Evolutionary conservation across 495 filamentous ascomycete genomes (phyloP), one percentile per base, ranked within the genome.

Genomic region (Cercophora newfieldiana): DNA sequence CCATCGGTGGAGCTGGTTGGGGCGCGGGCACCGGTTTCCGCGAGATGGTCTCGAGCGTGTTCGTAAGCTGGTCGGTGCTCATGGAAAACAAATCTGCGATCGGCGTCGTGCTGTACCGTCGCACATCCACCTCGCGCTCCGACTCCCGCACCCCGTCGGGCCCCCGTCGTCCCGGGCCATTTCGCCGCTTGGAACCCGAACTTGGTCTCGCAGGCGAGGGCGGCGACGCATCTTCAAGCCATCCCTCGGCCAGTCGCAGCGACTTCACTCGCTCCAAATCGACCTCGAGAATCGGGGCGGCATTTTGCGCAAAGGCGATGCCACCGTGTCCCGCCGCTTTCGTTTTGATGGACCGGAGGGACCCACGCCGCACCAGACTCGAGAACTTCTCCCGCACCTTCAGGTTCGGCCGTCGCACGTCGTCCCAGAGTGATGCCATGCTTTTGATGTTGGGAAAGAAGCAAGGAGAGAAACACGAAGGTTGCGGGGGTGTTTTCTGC

Each of bases 341-440:
- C 1, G 54, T 14, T n/a, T 44, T 44, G 10, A 14, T 44, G 4
- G 2, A 12, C 19, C 30, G 29, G 54, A 24, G 29, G 7, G 54
- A 57, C 54, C 54, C 54, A 25, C 54, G 54, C 7, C 54, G 54
- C 22, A 57, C 26, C 54, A 57, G 26, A 28, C 54, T 31, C 54
- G 54, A 57, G 6, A 57, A 25, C 54, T 57, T 57, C 26, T 57
- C 54, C 24, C 54, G 54, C 21, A 57, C 54, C 22, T 57, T 57
- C 54, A 57, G 19, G 50, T 26, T 26, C 50, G 19, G 50, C 22
- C 16, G 16, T 53, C n/a, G 50, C 54, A 29, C n/a, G n/a, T 57
- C 54, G 19, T 57, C 54, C 54, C 54, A 57, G 21, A 28, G 54
- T 57, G 54, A 57, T n/a, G 54, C 19, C 54, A 57, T 57, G n/a